A percentile compares a stretch with the other conserved stretches of the same genome.
phyloP scores from a whole-genome alignment of 257 asterid species.

The Mitragyna speciosa region DNA sequence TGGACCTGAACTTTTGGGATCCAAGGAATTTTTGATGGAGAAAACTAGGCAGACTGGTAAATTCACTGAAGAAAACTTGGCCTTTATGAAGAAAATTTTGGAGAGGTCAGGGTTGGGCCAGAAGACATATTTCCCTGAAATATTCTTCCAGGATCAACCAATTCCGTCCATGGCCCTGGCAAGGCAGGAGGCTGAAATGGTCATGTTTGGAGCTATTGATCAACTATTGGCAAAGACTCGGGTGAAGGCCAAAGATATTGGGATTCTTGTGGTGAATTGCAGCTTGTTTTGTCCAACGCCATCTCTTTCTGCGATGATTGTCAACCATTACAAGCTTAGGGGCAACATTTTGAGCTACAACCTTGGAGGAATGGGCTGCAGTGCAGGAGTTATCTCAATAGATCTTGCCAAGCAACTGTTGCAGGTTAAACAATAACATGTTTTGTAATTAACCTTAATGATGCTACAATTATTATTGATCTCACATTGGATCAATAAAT shows the following conservation, averaged over 20 bases:
- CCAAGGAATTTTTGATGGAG: conserved; percentile 43
- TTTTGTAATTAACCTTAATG: too few relatives aligned
- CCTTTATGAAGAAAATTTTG: conserved; percentile 50
- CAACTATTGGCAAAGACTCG: conserved; percentile 55
- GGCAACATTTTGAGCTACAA: conserved; percentile 65
- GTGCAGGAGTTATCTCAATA: conserved; percentile 49
- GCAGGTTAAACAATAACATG: too few relatives aligned
- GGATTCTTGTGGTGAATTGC: conserved; percentile 65
- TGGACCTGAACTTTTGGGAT: conserved; percentile 29
- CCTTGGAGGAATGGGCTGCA: conserved; percentile 87
- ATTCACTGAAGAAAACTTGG: conserved; percentile 45
- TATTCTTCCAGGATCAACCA: conserved; percentile 39
- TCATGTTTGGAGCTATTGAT: conserved; percentile 75
- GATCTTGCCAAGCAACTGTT: conserved; percentile 9
- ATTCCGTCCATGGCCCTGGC: conserved; percentile 54
- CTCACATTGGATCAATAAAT: background rate
- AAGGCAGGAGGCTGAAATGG: conserved; percentile 58
- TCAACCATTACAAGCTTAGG: conserved; percentile 68
- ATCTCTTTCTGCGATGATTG: conserved; percentile 66
- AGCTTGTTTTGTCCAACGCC: conserved; percentile 72
- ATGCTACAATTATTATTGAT: background rate
- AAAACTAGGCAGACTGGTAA: conserved; percentile 25
- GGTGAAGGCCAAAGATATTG: conserved; percentile 57
- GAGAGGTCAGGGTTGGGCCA: conserved; percentile 67
- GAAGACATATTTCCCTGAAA: conserved; percentile 54